phyloP scores from a whole-genome alignment of 352 stramenopile species.

The Pythium brachiatum region DNA sequence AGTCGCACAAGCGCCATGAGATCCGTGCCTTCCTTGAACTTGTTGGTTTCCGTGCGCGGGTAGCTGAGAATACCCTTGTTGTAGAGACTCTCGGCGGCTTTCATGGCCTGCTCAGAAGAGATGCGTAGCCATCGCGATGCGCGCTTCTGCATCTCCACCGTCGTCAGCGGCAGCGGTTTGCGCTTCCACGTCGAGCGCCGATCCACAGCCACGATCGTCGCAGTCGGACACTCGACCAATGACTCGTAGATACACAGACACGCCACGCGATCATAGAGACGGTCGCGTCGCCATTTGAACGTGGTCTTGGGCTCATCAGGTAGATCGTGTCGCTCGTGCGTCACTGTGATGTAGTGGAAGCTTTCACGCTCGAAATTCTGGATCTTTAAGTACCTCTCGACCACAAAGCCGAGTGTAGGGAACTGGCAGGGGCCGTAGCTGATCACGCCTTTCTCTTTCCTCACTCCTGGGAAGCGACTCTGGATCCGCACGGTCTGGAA shows the following conservation, averaged over 20 bases:
- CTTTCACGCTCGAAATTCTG: slow-evolving; percentile 96
- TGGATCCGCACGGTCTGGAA: slow-evolving; percentile 95
- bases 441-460: slow-evolving; percentile 87
- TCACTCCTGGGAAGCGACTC: slow-evolving; percentile 65
- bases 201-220: slow-evolving; percentile 63
- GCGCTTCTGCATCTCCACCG: slow-evolving; percentile 98
- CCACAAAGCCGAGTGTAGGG: slow-evolving; percentile 97
- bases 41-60: slow-evolving; percentile 99
- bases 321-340: slow-evolving; percentile 49
- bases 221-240: slow-evolving; percentile 61
- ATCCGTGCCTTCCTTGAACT: slow-evolving; percentile 94
- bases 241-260: slow-evolving; percentile 92
- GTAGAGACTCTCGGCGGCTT: slow-evolving; percentile 95
- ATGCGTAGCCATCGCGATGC: slow-evolving; percentile 95
- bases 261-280: slow-evolving; percentile 94
- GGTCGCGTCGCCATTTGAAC: slow-evolving; percentile 95
- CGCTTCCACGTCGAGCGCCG: slow-evolving; percentile 90
- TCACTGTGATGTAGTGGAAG: slow-evolving; percentile 96
- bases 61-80: slow-evolving; percentile 98
- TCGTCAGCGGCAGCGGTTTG: slow-evolving; percentile 96
- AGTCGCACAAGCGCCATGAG: slow-evolving; percentile 74
- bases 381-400: slow-evolving; percentile 92
- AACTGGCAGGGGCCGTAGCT: slow-evolving; percentile 99
- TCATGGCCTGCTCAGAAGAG: slow-evolving; percentile 96
- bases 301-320: slow-evolving; percentile 59